Conservation (phyloP, 2,329 filamentous ascomycete species). For the Exophiala lecanii-corni region DNA sequence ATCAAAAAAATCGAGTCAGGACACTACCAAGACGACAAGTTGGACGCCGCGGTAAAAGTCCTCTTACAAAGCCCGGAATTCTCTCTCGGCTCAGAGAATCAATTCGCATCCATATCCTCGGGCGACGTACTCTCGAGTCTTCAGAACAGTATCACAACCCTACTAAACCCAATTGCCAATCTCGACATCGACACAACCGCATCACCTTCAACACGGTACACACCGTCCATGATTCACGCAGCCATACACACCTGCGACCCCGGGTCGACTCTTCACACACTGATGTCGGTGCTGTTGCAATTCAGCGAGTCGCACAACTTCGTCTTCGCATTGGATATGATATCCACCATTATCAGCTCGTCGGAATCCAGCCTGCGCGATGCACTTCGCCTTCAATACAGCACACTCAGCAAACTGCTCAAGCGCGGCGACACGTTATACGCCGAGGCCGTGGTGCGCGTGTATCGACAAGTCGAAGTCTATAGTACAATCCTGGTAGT, state of each 20-base stretch:
- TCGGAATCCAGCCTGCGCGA: conserved; percentile 40
- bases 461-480: conserved; percentile 41
- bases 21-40: conserved; percentile 9
- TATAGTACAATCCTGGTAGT: conserved; percentile 30
- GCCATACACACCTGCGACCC: conserved; percentile 40
- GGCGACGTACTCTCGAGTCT: conserved; percentile 6
- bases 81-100: conserved; percentile 6
- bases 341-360: conserved; percentile 40
- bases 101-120: neutral
- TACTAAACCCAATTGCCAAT: conserved; percentile 8
- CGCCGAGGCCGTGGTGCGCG: conserved; percentile 42
- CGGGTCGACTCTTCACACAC: conserved; percentile 32
- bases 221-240: conserved; percentile 33
- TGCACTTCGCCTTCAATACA: conserved; percentile 36
- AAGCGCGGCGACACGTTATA: conserved; percentile 41
- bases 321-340: conserved; percentile 42
- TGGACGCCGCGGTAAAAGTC: conserved; percentile 4
- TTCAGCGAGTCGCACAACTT: conserved; percentile 37
- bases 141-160: conserved; percentile 9
- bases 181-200: conserved; percentile 33
- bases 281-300: conserved; percentile 41
- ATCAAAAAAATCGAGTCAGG: conserved; percentile 5
- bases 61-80: conserved; percentile 13
- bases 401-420: conserved; percentile 37
- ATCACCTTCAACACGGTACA: conserved; percentile 52